Conservation (phyloP, 352 stramenopile species). For the Globisporangium parvum region DNA sequence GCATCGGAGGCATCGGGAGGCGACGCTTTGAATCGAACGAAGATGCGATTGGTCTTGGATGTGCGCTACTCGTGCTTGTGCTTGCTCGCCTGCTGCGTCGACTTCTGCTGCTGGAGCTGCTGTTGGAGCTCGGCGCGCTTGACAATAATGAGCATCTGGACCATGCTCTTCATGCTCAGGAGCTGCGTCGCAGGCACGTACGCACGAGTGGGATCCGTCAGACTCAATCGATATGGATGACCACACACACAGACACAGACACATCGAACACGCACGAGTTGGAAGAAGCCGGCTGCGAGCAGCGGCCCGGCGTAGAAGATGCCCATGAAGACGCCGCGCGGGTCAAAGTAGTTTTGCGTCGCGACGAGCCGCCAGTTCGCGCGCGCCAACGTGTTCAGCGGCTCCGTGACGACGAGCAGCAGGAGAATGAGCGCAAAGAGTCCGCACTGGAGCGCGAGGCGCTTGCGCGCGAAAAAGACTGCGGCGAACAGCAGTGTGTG, state of each 20-base stretch:
- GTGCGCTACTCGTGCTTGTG: conserved; percentile 29
- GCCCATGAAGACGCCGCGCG: conserved; percentile 72
- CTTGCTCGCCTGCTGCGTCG: conserved; percentile 33
- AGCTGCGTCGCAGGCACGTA: conserved; percentile 25
- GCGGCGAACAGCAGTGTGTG: conserved; percentile 48
- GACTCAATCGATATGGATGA: too few species aligned
- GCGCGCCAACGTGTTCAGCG: conserved; percentile 55
- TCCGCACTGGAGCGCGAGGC: conserved; percentile 43
- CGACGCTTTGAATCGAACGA: neutral
- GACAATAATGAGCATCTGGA: conserved; percentile 71
- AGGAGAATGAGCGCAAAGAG: conserved; percentile 65
- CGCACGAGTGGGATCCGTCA: too few species aligned
- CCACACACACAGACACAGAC: neutral
- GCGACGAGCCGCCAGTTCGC: conserved; percentile 56
- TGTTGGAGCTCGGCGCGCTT: conserved; percentile 66
- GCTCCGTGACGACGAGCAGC: conserved; percentile 50
- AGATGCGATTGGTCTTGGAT: neutral
- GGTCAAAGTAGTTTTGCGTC: conserved; percentile 83
- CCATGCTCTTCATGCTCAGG: conserved; percentile 76
- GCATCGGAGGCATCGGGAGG: neutral
- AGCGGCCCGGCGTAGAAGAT: conserved; percentile 78
- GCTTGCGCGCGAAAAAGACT: conserved; percentile 53
- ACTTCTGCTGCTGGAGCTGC: conserved; percentile 32
- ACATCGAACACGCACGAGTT: conserved; percentile 32
- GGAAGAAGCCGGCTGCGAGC: conserved; percentile 69